Conservation (phyloP, 768 basidiomycete species). For the Tubosaeta brunneosetosa region DNA sequence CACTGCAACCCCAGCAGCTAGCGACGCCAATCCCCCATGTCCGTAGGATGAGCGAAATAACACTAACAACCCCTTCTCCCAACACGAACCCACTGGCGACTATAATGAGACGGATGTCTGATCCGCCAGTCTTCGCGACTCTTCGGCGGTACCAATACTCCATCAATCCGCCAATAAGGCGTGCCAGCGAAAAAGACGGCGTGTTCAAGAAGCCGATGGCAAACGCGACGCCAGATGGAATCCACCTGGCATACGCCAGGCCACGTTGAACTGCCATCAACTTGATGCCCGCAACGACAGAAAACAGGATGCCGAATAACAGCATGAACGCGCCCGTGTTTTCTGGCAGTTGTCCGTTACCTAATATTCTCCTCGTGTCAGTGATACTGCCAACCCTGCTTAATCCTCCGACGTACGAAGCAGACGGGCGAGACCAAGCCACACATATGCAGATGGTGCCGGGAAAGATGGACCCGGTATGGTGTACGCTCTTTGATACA, state of each 20-base stretch:
- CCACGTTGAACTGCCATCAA: conserved; percentile 48
- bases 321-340: conserved; percentile 77
- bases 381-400: not conserved
- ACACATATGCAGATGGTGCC: conserved; percentile 92
- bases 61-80: conserved; percentile 88
- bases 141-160: conserved; percentile 65
- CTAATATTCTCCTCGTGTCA: conserved; percentile 37
- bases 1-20: conserved; percentile 86
- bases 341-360: conserved; percentile 77
- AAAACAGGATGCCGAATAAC: conserved; percentile 68
- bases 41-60: conserved; percentile 69
- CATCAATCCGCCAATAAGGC: conserved; percentile 80
- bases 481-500: conserved; percentile 82
- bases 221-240: conserved; percentile 91
- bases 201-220: conserved; percentile 96
- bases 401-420: conserved; percentile 49
- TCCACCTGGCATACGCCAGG: conserved; percentile 62
- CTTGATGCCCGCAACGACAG: conserved; percentile 61
- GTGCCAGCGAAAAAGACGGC: conserved; percentile 89
- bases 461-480: conserved; percentile 96
- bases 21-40: conserved; percentile 68
- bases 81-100: conserved; percentile 94
- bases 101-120: conserved; percentile 74
- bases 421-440: conserved; percentile 74
- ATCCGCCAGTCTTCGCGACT: conserved; percentile 42